Base-by-base conservation (phyloP, 2,329 filamentous ascomycete genomes). In the Exophiala spinifera region DNA sequence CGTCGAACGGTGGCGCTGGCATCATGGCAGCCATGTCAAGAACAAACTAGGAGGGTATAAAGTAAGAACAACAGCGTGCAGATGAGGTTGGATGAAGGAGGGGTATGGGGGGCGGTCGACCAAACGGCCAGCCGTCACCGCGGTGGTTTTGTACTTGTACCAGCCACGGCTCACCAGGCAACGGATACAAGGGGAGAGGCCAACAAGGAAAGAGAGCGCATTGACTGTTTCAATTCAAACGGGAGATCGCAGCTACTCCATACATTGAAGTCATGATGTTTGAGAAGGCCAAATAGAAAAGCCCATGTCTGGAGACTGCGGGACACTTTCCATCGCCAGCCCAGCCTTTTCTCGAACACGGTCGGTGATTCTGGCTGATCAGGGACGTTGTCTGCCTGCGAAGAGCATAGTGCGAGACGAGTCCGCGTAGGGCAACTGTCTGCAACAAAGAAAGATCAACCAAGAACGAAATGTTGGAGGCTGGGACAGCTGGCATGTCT, bases 1-100 rank as follows among this genome's bases (percentile, higher is more conserved):
- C 69, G 59, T 79, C 76, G 60, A 79, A 67, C 61, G 78, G 72
- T 14, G 39, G 40, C 20, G 60, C 53, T 52, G 56, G 51, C 69
- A 78, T 75, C 56, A 69, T 74, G 62, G 69, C 68, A 63, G 69
- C 66, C 64, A 61, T 55, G 17, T 42, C n/a, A 52, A 11, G 31
- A 54, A 11, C 36, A 39, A 14, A 37, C 43, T 25, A 44, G 43
- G 39, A 44, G 46, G 17, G 8, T 10, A 31, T 5, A 11, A 10
- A 10, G 8, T 5, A 31, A 11, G 10, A 44, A 40, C 46, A 44
- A 47, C 33, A 49, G 21, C 50, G 57, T 58, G 55, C 40, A 40
- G 34, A n/a, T 37, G 28, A 37, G 46, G 47, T 48, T 33, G 28
- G 4, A n/a, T n/a, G n/a, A 45, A 59, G 50, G 56, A 51, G 59